These are phyloP conservation scores for Fusarium illudens DNA, from an alignment of 2,329 filamentous ascomycete genomes.

Conservation along the genomic window DNA sequence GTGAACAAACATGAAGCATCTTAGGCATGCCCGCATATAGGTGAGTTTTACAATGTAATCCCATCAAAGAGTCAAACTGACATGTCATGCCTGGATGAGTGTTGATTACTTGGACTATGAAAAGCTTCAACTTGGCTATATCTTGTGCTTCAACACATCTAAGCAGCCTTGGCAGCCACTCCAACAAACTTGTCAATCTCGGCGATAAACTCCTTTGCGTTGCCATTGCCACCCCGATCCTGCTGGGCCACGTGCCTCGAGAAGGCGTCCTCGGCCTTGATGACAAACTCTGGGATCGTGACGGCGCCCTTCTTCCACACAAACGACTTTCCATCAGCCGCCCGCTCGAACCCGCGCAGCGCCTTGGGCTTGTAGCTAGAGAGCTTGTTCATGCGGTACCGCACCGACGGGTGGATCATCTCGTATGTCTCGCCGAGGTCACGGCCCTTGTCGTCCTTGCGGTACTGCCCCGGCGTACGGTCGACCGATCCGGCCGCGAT, in stretches of 20 bases:
- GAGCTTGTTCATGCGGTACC: slow-evolving; percentile 35
- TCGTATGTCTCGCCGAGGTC: slow-evolving; percentile 30
- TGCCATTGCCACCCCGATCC: slow-evolving; percentile 14
- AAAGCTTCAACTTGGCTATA: not conserved
- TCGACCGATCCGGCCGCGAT: slow-evolving; percentile 18
- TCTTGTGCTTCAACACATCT: not conserved
- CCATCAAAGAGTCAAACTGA: not conserved
- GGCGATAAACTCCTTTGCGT: slow-evolving; percentile 25
- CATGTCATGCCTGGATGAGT: not conserved
- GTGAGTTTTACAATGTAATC: not conserved
- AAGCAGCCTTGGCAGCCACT: not conserved
- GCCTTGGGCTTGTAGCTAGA: slow-evolving; percentile 30
- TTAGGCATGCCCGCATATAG: not conserved
- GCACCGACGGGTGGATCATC: slow-evolving; percentile 35
- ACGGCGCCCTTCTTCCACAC: slow-evolving; percentile 29
- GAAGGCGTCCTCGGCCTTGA: slow-evolving; percentile 32
- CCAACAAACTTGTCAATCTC: slow-evolving; percentile 23
- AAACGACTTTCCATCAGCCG: slow-evolving; percentile 9
- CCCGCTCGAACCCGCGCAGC: slow-evolving; percentile 26
- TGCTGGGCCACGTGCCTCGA: slow-evolving; percentile 28
- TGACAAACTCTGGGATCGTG: slow-evolving; percentile 32
- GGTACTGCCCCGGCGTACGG: slow-evolving; percentile 32
- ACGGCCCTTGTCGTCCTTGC: slow-evolving; percentile 14
- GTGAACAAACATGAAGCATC: not conserved
- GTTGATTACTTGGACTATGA: not conserved